phyloP scores from a whole-genome alignment of 139 green algal species.

The Choricystis sp. region DNA sequence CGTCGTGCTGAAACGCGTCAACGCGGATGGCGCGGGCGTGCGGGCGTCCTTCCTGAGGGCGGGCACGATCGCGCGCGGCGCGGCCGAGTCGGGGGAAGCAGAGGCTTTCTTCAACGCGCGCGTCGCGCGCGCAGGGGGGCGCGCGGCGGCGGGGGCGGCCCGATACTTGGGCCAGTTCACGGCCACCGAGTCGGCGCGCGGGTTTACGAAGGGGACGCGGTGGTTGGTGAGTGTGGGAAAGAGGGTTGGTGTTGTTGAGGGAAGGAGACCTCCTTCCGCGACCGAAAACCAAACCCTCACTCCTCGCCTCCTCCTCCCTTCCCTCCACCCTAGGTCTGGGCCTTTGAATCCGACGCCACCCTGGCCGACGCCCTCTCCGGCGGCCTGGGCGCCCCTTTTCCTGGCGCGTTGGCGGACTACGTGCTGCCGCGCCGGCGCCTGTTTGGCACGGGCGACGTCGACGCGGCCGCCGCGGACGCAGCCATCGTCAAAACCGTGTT shows the following conservation, averaged over 20 bases:
- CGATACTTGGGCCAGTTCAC: slow-evolving; percentile 28
- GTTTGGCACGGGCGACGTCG: neutral
- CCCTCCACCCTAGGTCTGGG: too few relatives aligned
- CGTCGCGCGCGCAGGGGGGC: slow-evolving; percentile 21
- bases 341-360: slow-evolving; percentile 77
- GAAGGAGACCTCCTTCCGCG: too few relatives aligned
- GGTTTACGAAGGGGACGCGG: slow-evolving; percentile 37
- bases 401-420: slow-evolving; percentile 38
- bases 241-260: too few relatives aligned
- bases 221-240: too few relatives aligned
- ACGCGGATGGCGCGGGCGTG: slow-evolving; percentile 47
- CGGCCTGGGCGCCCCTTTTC: slow-evolving; percentile 43
- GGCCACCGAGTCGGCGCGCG: slow-evolving; percentile 24
- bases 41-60: slow-evolving; percentile 53
- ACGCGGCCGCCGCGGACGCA: slow-evolving; percentile 27
- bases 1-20: slow-evolving; percentile 81
- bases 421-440: slow-evolving; percentile 31
- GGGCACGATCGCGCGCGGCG: slow-evolving; percentile 67
- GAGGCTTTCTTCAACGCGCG: slow-evolving; percentile 68
- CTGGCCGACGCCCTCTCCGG: slow-evolving; percentile 49
- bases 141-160: slow-evolving; percentile 9
- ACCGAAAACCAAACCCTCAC: too few relatives aligned
- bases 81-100: slow-evolving; percentile 52
- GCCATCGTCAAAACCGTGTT: slow-evolving; percentile 47
- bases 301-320: too few relatives aligned